A percentile compares a stretch with the other conserved stretches of the same genome.
Evolutionary conservation across 2,329 filamentous ascomycete species (phyloP).

Genomic region (Arthroderma sp.): DNA sequence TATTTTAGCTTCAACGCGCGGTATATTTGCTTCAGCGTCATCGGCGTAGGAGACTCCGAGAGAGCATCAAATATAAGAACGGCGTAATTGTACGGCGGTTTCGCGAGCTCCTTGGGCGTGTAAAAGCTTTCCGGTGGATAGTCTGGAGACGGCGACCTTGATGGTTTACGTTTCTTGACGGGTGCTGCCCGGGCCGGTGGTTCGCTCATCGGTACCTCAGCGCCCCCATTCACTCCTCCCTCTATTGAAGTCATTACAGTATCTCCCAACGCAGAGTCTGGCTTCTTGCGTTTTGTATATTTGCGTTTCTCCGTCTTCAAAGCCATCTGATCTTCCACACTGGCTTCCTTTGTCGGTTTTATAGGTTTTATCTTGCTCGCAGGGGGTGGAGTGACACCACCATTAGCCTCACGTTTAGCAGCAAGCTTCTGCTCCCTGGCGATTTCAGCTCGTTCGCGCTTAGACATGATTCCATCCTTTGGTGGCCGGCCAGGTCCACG

Average conservation of each 20-base stretch:
- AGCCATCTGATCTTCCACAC: constrained; percentile 22
- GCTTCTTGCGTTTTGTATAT: constrained; percentile 36
- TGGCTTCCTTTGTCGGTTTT: constrained; percentile 16
- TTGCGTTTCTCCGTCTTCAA: constrained; percentile 35
- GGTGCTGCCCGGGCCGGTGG: constrained; percentile 31
- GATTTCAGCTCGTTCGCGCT: constrained; percentile 45
- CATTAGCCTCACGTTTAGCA: constrained; percentile 34
- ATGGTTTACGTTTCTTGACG: constrained; percentile 40
- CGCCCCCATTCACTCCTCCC: constrained; percentile 18
- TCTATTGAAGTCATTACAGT: constrained; percentile 32
- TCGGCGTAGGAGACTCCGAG: constrained; percentile 41
- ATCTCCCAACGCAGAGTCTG: constrained; percentile 28
- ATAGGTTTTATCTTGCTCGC: constrained; percentile 14
- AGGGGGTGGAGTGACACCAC: constrained; percentile 31
- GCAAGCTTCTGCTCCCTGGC: constrained; percentile 40
- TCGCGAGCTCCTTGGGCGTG: constrained; percentile 49
- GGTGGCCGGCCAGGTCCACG: constrained; percentile 50
- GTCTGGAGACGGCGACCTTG: constrained; percentile 48
- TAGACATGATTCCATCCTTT: constrained; percentile 55
- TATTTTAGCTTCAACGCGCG: constrained; percentile 50
- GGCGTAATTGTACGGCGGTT: constrained; percentile 50
- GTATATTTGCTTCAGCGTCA: constrained; percentile 55
- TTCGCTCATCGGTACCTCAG: constrained; percentile 26
- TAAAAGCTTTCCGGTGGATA: constrained; percentile 46
- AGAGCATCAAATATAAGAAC: constrained; percentile 52